Base-by-base conservation (phyloP, 495 filamentous ascomycete genomes). In the Aspergillus homomorphus region DNA sequence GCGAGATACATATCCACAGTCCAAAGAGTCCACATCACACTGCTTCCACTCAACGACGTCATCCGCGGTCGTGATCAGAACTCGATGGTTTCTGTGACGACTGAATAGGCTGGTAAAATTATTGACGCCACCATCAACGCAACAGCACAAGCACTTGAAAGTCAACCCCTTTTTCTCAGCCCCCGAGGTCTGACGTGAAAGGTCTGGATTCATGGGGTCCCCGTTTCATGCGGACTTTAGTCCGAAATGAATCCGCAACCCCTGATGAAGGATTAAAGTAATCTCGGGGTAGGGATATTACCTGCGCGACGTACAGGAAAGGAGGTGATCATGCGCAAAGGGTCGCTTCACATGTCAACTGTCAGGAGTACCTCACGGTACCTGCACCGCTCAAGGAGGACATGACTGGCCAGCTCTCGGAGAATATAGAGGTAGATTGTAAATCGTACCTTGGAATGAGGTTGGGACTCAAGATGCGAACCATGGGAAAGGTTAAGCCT, bases 51-150 rank as follows among this genome's bases (percentile, higher is more conserved):
- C 42, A 12, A 21, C 44, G 42, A 33, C 53, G 53, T 50, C 45
- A 44, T 57, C 46, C 15, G 19, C 26, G 14, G 45, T 22, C 20
- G 21, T 26, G 46, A 24, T 19, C 26, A 28, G 23, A 15, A 26
- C 16, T 21, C 19, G 7, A 46, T 46, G 45, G 45, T 46, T 19
- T 46, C 45, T 20, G 45, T 23, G 45, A 46, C 45, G 45, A 51
- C 48, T 51, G 24, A 28, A 23, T 51, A 28, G 24, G n/a, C 10
- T 10, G 22, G 26, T 26, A 9, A 18, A n/a, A 51, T 18, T 15
- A 51, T 51, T 30, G 48, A 51, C 48, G 48, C 48, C 48, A 51
- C 48, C 23, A n/a, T 19, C 48, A 30, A 51, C 48, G 48, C 48
- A 30, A 23, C 28, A 23, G 30, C 48, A 16, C 30, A 30, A 51